Conservation (phyloP, 2,329 filamentous ascomycete species). For the Pseudohalonectria lignicola region DNA sequence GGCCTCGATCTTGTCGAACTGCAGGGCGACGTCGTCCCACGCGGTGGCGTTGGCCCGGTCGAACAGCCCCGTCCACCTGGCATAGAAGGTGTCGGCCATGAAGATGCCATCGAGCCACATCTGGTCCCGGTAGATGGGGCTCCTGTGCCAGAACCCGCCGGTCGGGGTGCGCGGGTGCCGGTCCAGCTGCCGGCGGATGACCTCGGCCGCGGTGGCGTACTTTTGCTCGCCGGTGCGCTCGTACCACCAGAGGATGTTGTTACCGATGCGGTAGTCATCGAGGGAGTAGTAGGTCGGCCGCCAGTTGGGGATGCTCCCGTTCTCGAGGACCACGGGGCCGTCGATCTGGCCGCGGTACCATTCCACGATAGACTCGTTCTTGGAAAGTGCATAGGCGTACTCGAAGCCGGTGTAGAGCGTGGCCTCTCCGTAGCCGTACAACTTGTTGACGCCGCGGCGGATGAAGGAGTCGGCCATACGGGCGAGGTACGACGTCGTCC, state of each 20-base stretch:
- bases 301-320: conserved; percentile 27
- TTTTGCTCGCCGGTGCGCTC: conserved; percentile 21
- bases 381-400: conserved; percentile 22
- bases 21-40: conserved; percentile 28
- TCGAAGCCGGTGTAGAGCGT: conserved; percentile 26
- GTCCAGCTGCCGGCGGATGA: conserved; percentile 23
- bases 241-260: conserved; percentile 24
- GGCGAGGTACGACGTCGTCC: conserved; percentile 4
- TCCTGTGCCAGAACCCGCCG: conserved; percentile 31
- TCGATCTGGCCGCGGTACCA: conserved; percentile 23
- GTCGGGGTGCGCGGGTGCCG: conserved; percentile 23
- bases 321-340: conserved; percentile 20
- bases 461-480: conserved; percentile 25
- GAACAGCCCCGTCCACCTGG: conserved; percentile 13
- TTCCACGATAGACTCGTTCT: conserved; percentile 21
- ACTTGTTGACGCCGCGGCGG: conserved; percentile 15
- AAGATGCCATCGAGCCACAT: conserved; percentile 33
- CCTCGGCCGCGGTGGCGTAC: conserved; percentile 26
- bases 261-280: conserved; percentile 27
- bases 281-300: conserved; percentile 25
- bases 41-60: conserved; percentile 14
- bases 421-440: conserved; percentile 21
- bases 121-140: conserved; percentile 19
- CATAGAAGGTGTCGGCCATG: conserved; percentile 23
- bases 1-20: conserved; percentile 32